phyloP scores from a whole-genome alignment of 768 basidiomycete species.

The Termitomyces sp. region DNA sequence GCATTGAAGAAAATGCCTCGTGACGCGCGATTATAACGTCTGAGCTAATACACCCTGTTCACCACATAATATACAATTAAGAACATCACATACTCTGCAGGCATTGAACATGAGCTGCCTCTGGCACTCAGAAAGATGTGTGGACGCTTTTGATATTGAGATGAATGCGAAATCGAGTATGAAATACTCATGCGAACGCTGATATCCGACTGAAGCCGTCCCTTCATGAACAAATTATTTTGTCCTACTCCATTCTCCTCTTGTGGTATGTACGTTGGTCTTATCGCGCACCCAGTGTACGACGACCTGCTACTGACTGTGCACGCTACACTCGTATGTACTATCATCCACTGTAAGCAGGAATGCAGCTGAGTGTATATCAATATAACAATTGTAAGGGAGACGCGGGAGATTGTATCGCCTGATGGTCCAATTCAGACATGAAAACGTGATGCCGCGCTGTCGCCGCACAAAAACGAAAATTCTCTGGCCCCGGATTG shows the following conservation, averaged over 20 bases:
- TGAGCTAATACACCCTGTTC: not conserved
- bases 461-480: too few relatives aligned
- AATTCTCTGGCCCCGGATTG: too few relatives aligned
- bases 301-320: not conserved
- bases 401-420: too few relatives aligned
- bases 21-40: constrained; percentile 24
- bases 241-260: not conserved
- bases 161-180: not conserved
- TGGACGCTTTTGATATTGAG: not conserved
- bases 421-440: not conserved
- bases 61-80: not conserved
- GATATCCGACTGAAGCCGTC: not conserved
- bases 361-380: too few relatives aligned
- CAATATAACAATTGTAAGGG: too few relatives aligned
- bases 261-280: not conserved
- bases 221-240: not conserved
- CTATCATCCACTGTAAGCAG: not conserved
- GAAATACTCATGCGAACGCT: not conserved
- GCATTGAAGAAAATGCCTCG: constrained; percentile 66
- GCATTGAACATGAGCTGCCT: not conserved
- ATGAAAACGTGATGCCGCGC: too few relatives aligned
- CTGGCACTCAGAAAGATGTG: not conserved
- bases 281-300: not conserved
- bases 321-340: not conserved
- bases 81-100: not conserved